Conservation (phyloP, 2,329 filamentous ascomycete species). For the Cercospora nicotianae region DNA sequence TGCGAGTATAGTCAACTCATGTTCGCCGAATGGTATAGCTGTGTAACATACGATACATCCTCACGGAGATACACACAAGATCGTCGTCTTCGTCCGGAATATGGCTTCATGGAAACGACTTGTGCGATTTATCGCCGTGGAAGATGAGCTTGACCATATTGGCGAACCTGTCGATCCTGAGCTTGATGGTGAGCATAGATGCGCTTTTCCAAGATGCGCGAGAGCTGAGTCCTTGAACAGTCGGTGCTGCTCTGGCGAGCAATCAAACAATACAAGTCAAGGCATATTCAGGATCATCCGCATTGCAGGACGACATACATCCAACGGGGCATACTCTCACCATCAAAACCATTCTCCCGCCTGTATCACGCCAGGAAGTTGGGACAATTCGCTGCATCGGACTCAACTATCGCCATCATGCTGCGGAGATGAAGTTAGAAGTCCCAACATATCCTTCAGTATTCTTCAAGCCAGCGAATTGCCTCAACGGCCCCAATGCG, state of each 20-base stretch:
- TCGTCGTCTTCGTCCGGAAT: not conserved
- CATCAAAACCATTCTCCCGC: constrained; percentile 56
- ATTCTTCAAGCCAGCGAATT: constrained; percentile 19
- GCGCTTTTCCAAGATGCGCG: not conserved
- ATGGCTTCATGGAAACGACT: constrained; percentile 56
- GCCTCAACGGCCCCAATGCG: constrained; percentile 9
- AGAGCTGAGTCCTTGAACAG: constrained; percentile 42
- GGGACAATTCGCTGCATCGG: constrained; percentile 60
- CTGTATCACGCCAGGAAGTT: constrained; percentile 52
- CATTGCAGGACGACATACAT: constrained; percentile 37
- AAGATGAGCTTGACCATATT: constrained; percentile 52
- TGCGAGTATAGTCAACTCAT: not conserved
- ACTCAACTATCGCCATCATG: constrained; percentile 51
- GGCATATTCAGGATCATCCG: not conserved
- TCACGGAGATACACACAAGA: not conserved
- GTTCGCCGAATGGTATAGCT: not conserved
- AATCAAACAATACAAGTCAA: constrained; percentile 6
- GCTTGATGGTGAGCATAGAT: constrained; percentile 6
- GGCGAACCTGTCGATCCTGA: constrained; percentile 24
- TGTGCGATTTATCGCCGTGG: constrained; percentile 65
- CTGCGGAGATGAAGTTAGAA: constrained; percentile 12
- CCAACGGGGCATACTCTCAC: constrained; percentile 56
- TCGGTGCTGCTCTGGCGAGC: constrained; percentile 48
- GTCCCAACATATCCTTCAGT: constrained; percentile 17
- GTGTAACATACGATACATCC: not conserved